These are phyloP conservation scores for Epichloe bromicola DNA, from an alignment of 2,329 filamentous ascomycete species.

Conservation along the genomic window DNA sequence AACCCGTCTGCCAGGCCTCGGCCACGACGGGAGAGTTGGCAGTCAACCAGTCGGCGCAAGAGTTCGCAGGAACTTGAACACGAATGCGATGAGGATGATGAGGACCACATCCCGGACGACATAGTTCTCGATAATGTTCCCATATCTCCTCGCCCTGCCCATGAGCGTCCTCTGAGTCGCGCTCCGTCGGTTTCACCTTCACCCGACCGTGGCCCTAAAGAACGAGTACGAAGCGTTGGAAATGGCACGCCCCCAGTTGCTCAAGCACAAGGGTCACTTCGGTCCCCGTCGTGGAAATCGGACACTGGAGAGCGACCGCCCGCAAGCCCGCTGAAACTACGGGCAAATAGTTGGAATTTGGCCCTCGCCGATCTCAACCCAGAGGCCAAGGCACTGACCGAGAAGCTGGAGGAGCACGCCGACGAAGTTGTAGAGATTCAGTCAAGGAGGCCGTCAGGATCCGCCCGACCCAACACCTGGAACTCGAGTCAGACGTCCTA, in stretches of 20 bases:
- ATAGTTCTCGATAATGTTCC: constrained; percentile 72
- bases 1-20: constrained; percentile 19
- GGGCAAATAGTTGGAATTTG: constrained; percentile 63
- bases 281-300: constrained; percentile 41
- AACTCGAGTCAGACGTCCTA: constrained; percentile 21
- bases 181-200: constrained; percentile 41
- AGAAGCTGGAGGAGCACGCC: constrained; percentile 68
- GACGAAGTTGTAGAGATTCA: constrained; percentile 40
- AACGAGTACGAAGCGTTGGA: constrained; percentile 42
- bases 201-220: constrained; percentile 37
- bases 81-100: constrained; percentile 65
- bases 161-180: constrained; percentile 41
- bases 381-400: constrained; percentile 63
- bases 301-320: constrained; percentile 26
- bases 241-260: constrained; percentile 51
- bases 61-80: constrained; percentile 57
- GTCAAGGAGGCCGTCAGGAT: constrained; percentile 16
- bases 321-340: constrained; percentile 33
- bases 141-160: constrained; percentile 56
- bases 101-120: constrained; percentile 66
- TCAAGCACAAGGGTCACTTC: constrained; percentile 44
- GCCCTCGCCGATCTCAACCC: constrained; percentile 55
- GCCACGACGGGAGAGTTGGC: constrained; percentile 55
- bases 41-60: constrained; percentile 52
- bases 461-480: constrained; percentile 28